Evolutionary conservation across 805 yeast species (phyloP).

Genomic region (Starmerella sp.): DNA sequence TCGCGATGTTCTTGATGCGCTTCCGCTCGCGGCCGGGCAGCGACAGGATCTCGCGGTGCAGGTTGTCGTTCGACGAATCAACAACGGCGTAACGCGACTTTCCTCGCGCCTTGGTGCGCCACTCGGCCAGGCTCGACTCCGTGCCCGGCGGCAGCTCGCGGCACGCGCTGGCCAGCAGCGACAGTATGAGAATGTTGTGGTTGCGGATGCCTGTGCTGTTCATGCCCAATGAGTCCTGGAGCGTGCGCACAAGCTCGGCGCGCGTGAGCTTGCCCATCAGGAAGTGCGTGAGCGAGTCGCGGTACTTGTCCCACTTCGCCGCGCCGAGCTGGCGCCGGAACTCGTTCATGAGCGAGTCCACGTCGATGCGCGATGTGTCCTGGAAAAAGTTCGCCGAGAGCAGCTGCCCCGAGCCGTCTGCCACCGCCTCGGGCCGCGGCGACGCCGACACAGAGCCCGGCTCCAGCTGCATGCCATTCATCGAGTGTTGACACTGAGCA

Average conservation of each 20-base stretch:
- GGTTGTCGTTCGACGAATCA: slow-evolving; percentile 52
- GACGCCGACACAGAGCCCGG: slow-evolving; percentile 7
- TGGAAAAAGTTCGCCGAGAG: slow-evolving; percentile 12
- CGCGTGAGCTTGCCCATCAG: slow-evolving; percentile 55
- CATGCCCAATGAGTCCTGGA: slow-evolving; percentile 44
- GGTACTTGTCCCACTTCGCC: slow-evolving; percentile 70
- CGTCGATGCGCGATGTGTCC: slow-evolving; percentile 27
- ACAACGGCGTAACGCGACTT: slow-evolving; percentile 39
- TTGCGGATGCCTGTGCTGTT: slow-evolving; percentile 35
- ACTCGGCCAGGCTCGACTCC: slow-evolving; percentile 30
- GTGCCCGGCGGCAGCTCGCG: slow-evolving; percentile 60
- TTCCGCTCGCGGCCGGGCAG: slow-evolving; percentile 75
- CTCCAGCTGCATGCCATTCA: slow-evolving; percentile 7
- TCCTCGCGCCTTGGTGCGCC: slow-evolving; percentile 24
- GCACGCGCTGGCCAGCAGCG: slow-evolving; percentile 74
- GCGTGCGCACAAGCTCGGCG: slow-evolving; percentile 51
- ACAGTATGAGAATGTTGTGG: slow-evolving; percentile 74
- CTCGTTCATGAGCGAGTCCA: slow-evolving; percentile 57
- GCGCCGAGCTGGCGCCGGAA: slow-evolving; percentile 63
- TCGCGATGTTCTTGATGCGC: slow-evolving; percentile 69
- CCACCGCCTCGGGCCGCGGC: neutral
- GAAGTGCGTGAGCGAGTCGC: slow-evolving; percentile 64
- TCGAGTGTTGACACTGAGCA: neutral
- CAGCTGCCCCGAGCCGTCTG: neutral
- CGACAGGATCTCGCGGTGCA: slow-evolving; percentile 78